Conservation (phyloP, 257 asterid genomes). For the Euphrasia confusa region DNA sequence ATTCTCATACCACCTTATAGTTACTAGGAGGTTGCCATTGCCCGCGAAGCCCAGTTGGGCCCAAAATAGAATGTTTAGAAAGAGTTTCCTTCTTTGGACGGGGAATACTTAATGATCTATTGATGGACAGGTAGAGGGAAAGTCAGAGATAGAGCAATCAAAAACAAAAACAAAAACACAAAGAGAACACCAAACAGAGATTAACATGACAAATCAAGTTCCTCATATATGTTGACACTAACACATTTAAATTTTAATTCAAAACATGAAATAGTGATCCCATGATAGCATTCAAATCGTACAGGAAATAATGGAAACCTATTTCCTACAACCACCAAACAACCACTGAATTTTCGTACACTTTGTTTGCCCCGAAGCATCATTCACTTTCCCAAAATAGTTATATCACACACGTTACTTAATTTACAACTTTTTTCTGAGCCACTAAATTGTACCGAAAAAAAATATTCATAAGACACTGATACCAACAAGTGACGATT, state of each 20-base stretch:
- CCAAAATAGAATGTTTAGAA: slow-evolving; percentile 84
- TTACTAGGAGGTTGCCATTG: slow-evolving; percentile 82
- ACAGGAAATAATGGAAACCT: neutral
- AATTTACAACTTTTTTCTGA: slow-evolving; percentile 6
- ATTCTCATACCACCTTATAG: slow-evolving; percentile 45
- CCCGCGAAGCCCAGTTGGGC: slow-evolving; percentile 86
- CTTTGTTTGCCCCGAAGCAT: neutral
- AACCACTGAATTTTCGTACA: slow-evolving; percentile 6
- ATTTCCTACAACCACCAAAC: slow-evolving; percentile 15
- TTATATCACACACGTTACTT: neutral
- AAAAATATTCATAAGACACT: slow-evolving; percentile 3
- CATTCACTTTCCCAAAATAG: slow-evolving; percentile 2
- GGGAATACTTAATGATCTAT: slow-evolving; percentile 55
- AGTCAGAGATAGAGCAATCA: neutral
- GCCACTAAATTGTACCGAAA: slow-evolving; percentile 7
- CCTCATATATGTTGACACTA: neutral
- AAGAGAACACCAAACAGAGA: neutral
- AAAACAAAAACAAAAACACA: neutral
- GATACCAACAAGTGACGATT: neutral
- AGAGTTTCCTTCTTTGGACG: slow-evolving; percentile 89
- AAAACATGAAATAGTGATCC: slow-evolving; percentile 19
- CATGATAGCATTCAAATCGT: slow-evolving; percentile 9
- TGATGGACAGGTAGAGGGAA: neutral
- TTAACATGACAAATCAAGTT: slow-evolving; percentile 17
- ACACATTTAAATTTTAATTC: slow-evolving; percentile 1